phyloP scores from a whole-genome alignment of 345 rosid genomes.

The Pistacia integerrima region DNA sequence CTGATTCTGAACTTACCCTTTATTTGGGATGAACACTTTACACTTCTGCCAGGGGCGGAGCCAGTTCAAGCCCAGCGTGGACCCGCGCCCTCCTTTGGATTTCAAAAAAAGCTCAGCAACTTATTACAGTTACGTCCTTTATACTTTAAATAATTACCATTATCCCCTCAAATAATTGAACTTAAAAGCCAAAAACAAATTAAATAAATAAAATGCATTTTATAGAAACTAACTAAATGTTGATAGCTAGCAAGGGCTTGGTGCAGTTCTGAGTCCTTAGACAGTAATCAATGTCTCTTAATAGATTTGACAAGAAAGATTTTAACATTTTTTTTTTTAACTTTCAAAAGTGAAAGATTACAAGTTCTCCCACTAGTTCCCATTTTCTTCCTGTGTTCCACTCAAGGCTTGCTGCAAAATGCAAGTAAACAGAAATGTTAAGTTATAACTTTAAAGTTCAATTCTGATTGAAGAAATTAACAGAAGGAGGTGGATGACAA shows the following conservation, averaged over 20 bases:
- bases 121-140: too few relatives aligned
- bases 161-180: too few relatives aligned
- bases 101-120: too few relatives aligned
- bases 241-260: background rate
- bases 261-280: background rate
- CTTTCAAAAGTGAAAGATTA: background rate
- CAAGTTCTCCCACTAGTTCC: conserved; percentile 14
- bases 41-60: too few relatives aligned
- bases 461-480: background rate
- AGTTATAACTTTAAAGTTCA: background rate
- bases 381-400: conserved; percentile 38
- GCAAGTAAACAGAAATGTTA: conserved; percentile 2
- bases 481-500: background rate
- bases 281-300: too few relatives aligned
- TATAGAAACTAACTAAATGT: too few relatives aligned
- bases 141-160: too few relatives aligned
- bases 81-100: too few relatives aligned
- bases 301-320: background rate
- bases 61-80: too few relatives aligned
- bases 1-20: too few relatives aligned
- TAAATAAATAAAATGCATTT: too few relatives aligned
- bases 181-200: background rate
- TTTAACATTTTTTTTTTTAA: background rate
- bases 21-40: too few relatives aligned
- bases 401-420: conserved; percentile 46